A percentile compares a stretch with the other conserved stretches of the same genome.
These are phyloP conservation scores for Schizophyllum amplum DNA, from an alignment of 1,284 basidiomycete genomes.

Conservation along the genomic window DNA sequence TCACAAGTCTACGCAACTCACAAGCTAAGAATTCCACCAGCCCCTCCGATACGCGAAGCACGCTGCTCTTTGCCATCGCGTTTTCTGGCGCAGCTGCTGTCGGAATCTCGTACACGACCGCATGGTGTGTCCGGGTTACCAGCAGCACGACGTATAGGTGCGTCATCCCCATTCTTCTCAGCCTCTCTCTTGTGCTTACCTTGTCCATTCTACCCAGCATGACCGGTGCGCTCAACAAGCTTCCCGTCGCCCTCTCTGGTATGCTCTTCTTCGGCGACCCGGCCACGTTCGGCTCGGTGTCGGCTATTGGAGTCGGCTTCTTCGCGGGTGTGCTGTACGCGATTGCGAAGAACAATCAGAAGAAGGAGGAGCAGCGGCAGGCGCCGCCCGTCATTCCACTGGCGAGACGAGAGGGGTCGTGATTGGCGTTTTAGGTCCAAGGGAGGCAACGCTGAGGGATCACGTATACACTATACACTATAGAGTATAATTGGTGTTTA, in stretches of 20 bases:
- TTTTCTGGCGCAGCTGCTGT: constrained; percentile 97
- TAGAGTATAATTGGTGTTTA: neutral
- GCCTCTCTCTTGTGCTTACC: constrained; percentile 3
- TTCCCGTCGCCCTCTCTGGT: constrained; percentile 93
- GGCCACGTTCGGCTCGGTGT: constrained; percentile 81
- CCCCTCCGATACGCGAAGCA: constrained; percentile 73
- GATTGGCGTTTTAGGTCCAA: constrained; percentile 31
- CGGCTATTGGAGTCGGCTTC: constrained; percentile 85
- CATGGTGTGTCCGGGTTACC: constrained; percentile 96
- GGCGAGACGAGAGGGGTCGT: constrained; percentile 17
- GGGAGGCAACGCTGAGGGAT: constrained; percentile 2
- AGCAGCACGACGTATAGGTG: constrained; percentile 96
- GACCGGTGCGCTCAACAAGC: constrained; percentile 98
- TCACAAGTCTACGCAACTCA: constrained; percentile 3
- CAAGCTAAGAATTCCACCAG: constrained; percentile 31
- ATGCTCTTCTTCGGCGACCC: constrained; percentile 95
- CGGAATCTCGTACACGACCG: constrained; percentile 96
- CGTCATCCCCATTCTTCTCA: constrained; percentile 1
- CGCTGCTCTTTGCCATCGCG: constrained; percentile 83
- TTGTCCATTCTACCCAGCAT: constrained; percentile 47
- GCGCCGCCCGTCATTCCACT: constrained; percentile 52
- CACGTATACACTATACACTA: constrained; percentile 2
- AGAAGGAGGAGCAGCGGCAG: constrained; percentile 46
- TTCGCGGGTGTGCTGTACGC: constrained; percentile 88
- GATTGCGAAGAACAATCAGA: constrained; percentile 85